Evolutionary conservation across 2,329 filamentous ascomycete species (phyloP), one percentile per base, ranked within the genome.

Genomic region (Epichloe gansuensis): DNA sequence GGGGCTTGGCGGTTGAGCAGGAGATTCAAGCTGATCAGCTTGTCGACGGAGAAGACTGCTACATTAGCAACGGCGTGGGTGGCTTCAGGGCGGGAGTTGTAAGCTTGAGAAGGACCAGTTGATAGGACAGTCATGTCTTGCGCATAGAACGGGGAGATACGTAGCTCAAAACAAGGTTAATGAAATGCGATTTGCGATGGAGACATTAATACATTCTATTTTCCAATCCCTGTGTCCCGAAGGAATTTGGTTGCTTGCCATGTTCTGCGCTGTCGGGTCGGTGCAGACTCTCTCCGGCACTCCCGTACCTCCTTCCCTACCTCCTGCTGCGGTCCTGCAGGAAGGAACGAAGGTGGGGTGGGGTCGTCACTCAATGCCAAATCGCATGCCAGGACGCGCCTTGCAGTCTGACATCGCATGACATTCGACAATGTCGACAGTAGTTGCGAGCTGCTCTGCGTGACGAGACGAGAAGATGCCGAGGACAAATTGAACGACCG

Each of bases 11-110:
- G 51, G 72, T 76, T 34, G 86, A 94, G 62, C 77, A 82, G 56
- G 67, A 71, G 3, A 72, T 95, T 15, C 66, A 66, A n/a, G 72
- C 72, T 2, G 69, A 75, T 12, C 82, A 82, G 6, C 66, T 95
- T 12, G 63, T 74, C 3, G 75, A 88, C 57, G 87, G 84, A 1
- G 91, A 96, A 66, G 76, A 83, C 51, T 86, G 91, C 56, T 95
- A 89, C 86, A 70, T 96, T 51, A 95, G 90, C 66, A 96, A 91
- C 66, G 90, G 87, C 0, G 85, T 91, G 1, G 78, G 86, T 57
- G 91, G 91, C 0, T 95, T 95, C 59, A 73, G 83, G 12, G 71
- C 65, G 53, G 79, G 77, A 0, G 70, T 58, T 42, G 57, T 78
- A 37, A 59, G 55, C 17, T 56, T 72, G 13, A 51, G n/a, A 17